Evolutionary conservation across 306 rosid species (phyloP), one percentile per base, ranked within the genome.

Genomic region (Quercus aquifolioides): DNA sequence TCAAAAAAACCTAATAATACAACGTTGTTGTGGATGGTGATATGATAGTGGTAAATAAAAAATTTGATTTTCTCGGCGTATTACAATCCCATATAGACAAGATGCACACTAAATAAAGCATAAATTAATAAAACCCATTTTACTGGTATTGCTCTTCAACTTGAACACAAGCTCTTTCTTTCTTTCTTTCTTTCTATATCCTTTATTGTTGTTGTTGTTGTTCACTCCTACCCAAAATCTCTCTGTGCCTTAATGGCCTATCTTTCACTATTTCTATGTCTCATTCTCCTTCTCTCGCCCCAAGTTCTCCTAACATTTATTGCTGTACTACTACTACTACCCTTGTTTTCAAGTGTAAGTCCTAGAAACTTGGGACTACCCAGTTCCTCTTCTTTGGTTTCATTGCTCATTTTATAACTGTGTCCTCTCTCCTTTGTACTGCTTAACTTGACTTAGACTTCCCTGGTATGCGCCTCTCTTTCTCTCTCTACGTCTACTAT

Each of bases 221-320:
- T 62, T 8, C 49, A 41, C 46, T 51, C 38, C 26, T 43, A 21
- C 73, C 71, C 15, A 52, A 67, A 33, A 67, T 67, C 71, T 70
- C 55, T 74, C 77, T 49, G 23, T 49, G 73, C 83, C 79, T 86
- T 77, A 72, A 85, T 88, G 85, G 74, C 85, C 76, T 19, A n/a
- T 60, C 78, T 28, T 57, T 71, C 67, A 46, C 21, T 46, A 67
- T 75, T 77, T 76, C 84, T 57, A 56, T 80, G 11, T 55, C 12
- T 21, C 41, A 76, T 73, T 78, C 73, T 60, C 38, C 49, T 63
- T 73, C 84, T 75, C 63, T 20, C 30, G 25, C 23, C 49, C 74
- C 30, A 78, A 17, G n/a, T 33, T 25, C 76, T 56, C 26, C 52
- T 33, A 9, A 35, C 8, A 11, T 68, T 35, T 35, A 11, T 49